Conservation (phyloP, 768 basidiomycete genomes). For the Roridomyces roridus region DNA sequence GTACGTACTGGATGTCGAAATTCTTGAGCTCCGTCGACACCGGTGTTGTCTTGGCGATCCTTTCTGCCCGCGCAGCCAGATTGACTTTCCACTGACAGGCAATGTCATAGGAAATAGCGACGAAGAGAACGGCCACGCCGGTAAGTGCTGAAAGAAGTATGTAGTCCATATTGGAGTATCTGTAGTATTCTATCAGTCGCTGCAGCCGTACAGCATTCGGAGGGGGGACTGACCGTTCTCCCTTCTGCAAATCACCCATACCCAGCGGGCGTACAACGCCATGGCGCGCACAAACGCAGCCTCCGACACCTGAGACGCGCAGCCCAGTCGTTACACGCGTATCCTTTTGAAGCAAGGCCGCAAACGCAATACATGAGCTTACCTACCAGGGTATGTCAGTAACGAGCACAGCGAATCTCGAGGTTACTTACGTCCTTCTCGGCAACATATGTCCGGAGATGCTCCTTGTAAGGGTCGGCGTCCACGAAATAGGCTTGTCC, state of each 20-base stretch:
- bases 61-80: neutral
- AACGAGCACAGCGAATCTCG: neutral
- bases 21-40: neutral
- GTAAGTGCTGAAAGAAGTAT: slow-evolving; percentile 19
- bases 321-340: slow-evolving; percentile 12
- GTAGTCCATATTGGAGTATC: slow-evolving; percentile 25
- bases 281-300: slow-evolving; percentile 22
- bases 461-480: slow-evolving; percentile 5
- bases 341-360: slow-evolving; percentile 24
- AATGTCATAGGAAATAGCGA: slow-evolving; percentile 28
- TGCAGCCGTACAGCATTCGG: neutral
- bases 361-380: slow-evolving; percentile 23
- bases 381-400: neutral
- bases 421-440: slow-evolving; percentile 11
- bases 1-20: neutral
- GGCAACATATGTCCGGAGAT: neutral
- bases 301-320: slow-evolving; percentile 14
- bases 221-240: slow-evolving; percentile 24
- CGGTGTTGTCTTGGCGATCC: neutral
- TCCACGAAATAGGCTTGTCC: slow-evolving; percentile 24
- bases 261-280: slow-evolving; percentile 22
- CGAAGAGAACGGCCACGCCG: neutral
- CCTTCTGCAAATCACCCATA: slow-evolving; percentile 29
- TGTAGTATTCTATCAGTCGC: neutral
- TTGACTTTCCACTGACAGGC: slow-evolving; percentile 27